phyloP scores from a whole-genome alignment of 352 stramenopile genomes.

The Globisporangium cystogenes region DNA sequence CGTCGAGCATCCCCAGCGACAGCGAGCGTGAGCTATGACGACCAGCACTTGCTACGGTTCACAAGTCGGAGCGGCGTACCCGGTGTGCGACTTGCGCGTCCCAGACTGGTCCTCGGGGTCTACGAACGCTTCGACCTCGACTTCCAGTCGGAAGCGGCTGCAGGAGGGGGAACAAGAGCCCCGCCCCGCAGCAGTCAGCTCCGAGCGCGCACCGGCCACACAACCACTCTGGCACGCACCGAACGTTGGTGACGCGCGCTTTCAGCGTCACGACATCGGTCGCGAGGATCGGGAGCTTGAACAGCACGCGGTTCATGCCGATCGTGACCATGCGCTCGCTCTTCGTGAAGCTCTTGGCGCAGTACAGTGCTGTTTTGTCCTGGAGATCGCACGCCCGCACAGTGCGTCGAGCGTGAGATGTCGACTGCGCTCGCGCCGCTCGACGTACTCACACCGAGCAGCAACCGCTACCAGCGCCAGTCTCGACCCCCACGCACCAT shows the following conservation, averaged over 20 bases:
- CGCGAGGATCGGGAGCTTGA: constrained; percentile 61
- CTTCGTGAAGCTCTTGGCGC: constrained; percentile 55
- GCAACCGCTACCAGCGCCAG: too few relatives aligned
- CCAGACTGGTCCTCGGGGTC: constrained; percentile 31
- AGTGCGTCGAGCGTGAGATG: too few relatives aligned
- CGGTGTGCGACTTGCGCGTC: constrained; percentile 49
- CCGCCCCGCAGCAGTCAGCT: too few relatives aligned
- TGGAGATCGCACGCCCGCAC: not conserved
- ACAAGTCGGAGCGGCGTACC: constrained; percentile 19
- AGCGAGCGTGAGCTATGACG: not conserved
- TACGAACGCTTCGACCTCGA: constrained; percentile 67
- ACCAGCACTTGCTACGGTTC: too few relatives aligned
- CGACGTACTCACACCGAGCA: too few relatives aligned
- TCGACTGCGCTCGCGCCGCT: too few relatives aligned
- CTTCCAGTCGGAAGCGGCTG: constrained; percentile 48
- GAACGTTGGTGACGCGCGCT: constrained; percentile 39
- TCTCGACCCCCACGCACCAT: constrained; percentile 1
- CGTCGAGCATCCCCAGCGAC: too few relatives aligned
- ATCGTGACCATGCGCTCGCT: constrained; percentile 60
- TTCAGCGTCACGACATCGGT: constrained; percentile 59
- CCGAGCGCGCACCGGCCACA: not conserved
- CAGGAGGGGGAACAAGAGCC: not conserved
- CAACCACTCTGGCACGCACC: constrained; percentile 22
- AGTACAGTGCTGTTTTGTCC: constrained; percentile 59
- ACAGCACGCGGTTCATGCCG: constrained; percentile 58